Percentiles rank a stretch among this genome's conserved stretches.
Evolutionary conservation across 1,284 basidiomycete species (phyloP).

Genomic region (Stereum hirsutum): DNA sequence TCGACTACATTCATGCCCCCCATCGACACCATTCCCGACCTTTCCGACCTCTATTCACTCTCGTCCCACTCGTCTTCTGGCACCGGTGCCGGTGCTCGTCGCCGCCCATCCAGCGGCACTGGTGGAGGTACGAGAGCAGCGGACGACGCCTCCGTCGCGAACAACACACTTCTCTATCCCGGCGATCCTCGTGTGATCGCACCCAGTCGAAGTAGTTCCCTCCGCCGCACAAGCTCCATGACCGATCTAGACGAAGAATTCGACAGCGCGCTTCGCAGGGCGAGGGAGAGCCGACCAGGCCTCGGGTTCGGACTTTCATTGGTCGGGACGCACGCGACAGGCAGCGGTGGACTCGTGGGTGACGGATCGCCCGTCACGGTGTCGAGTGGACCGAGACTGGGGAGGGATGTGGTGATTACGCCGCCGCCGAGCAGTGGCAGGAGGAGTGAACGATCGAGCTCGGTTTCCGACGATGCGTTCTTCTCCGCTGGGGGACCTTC

Average conservation of each 20-base stretch:
- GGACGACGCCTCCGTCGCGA: slow-evolving; percentile 59
- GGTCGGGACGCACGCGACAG: too few species aligned
- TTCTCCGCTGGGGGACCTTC: slow-evolving; percentile 34
- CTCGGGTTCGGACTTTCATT: slow-evolving; percentile 35
- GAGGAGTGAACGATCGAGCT: slow-evolving; percentile 22
- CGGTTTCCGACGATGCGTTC: slow-evolving; percentile 49
- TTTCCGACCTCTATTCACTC: slow-evolving; percentile 43
- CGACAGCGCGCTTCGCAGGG: slow-evolving; percentile 35
- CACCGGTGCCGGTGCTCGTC: slow-evolving; percentile 24
- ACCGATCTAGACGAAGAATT: slow-evolving; percentile 70
- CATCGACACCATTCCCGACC: slow-evolving; percentile 52
- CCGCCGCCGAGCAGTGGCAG: slow-evolving; percentile 44
- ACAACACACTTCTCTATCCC: slow-evolving; percentile 54
- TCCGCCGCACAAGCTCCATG: slow-evolving; percentile 66
- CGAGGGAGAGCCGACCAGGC: slow-evolving; percentile 32
- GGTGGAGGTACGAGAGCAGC: slow-evolving; percentile 52
- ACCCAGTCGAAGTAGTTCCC: slow-evolving; percentile 46
- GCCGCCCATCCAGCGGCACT: slow-evolving; percentile 39
- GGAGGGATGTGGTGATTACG: slow-evolving; percentile 47
- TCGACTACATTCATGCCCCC: slow-evolving; percentile 69
- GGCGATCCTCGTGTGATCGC: slow-evolving; percentile 62
- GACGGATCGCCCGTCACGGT: slow-evolving; percentile 44
- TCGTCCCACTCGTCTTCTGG: slow-evolving; percentile 35
- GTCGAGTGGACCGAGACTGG: slow-evolving; percentile 43
- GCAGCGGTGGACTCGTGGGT: slow-evolving; percentile 26